phyloP scores from a whole-genome alignment of 179 eudicot genomes.

The Heliamphora pulchella region DNA sequence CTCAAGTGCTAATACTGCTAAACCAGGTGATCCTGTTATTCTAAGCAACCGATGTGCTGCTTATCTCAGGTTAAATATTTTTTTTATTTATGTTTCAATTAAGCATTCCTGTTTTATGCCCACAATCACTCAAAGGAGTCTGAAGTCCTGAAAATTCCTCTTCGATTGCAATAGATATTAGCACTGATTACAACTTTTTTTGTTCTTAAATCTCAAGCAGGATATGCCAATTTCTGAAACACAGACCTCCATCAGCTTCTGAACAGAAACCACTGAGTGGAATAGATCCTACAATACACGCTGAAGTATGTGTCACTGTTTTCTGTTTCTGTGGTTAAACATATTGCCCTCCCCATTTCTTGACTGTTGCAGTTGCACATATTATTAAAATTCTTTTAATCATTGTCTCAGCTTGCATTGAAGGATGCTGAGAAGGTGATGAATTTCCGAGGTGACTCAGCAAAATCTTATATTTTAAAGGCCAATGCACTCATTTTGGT shows the following conservation, averaged over 20 bases:
- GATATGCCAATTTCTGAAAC: constrained; percentile 63
- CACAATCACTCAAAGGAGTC: no score
- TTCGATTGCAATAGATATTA: neutral
- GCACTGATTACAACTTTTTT: neutral
- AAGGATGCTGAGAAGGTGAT: constrained; percentile 93
- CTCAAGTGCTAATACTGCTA: constrained; percentile 68
- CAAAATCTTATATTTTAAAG: constrained; percentile 53
- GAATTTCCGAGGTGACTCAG: constrained; percentile 41
- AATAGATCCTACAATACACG: constrained; percentile 91
- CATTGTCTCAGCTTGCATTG: constrained; percentile 65
- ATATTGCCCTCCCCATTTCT: neutral
- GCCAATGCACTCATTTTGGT: constrained; percentile 77
- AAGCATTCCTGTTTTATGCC: no score
- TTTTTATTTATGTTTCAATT: neutral
- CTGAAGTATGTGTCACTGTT: constrained; percentile 54
- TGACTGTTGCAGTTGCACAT: neutral
- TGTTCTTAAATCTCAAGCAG: constrained; percentile 28
- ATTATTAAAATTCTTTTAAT: neutral
- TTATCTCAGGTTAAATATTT: constrained; percentile 56
- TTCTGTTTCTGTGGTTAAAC: neutral
- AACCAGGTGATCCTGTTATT: constrained; percentile 68
- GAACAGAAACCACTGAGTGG: constrained; percentile 83
- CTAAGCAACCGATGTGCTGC: constrained; percentile 92
- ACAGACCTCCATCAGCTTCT: constrained; percentile 72
- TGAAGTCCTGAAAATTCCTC: no score